A percentile compares a stretch with the other conserved stretches of the same genome.
These are phyloP conservation scores for Tulasnella sp. DNA, from an alignment of 768 basidiomycete species.

Conservation along the genomic window DNA sequence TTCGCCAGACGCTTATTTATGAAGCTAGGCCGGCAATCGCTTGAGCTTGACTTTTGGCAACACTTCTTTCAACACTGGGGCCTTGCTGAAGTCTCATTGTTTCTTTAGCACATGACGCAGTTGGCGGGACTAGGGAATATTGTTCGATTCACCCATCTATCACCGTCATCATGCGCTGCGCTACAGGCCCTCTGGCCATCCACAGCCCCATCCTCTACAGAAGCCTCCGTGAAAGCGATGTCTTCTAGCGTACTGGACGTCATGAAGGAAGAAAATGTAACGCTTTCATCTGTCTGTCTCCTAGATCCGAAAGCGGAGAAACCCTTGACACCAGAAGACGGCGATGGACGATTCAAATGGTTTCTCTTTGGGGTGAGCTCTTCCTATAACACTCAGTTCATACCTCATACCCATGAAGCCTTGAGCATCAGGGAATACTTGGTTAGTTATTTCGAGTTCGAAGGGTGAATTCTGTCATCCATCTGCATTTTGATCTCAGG, in stretches of 20 bases:
- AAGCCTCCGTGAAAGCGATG: conserved; percentile 38
- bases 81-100: not conserved
- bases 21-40: no score
- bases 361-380: conserved; percentile 79
- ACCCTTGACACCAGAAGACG: conserved; percentile 65
- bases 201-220: conserved; percentile 16
- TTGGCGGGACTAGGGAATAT: conserved; percentile 55
- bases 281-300: conserved; percentile 64
- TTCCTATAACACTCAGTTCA: not conserved
- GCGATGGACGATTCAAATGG: conserved; percentile 63
- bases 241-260: conserved; percentile 46
- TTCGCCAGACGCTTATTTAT: no score
- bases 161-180: conserved; percentile 50
- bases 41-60: no score
- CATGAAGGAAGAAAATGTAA: conserved; percentile 36
- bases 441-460: conserved; percentile 28
- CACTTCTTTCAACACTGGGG: not conserved
- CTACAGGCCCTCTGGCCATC: conserved; percentile 29
- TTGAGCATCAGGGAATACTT: conserved; percentile 42
- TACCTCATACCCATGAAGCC: not conserved
- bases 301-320: conserved; percentile 83
- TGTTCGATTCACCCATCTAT: conserved; percentile 82
- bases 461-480: conserved; percentile 1
- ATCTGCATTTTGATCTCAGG: conserved; percentile 36
- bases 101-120: conserved; percentile 65